Base-by-base conservation (phyloP, 257 asterid species). In the Penstemon eatonii region DNA sequence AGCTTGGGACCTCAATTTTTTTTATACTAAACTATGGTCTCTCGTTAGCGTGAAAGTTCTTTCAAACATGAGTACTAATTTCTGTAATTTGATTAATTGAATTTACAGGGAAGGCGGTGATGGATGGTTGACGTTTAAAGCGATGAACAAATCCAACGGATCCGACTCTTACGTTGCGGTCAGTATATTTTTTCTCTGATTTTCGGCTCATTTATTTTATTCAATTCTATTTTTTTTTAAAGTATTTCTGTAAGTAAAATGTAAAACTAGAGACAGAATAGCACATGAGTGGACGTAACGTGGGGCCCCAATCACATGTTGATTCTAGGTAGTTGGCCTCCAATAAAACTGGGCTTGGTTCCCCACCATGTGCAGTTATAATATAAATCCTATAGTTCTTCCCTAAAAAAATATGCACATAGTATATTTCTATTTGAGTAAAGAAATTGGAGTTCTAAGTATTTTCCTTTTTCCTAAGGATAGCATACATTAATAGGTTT, bases 111-210 rank as follows among this genome's bases (percentile, higher is more conserved):
- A 78, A 60, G 74, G 78, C 59, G 68, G 70, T 43, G 79, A 80
- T 66, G 88, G 83, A 54, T 85, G 85, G 87, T 66, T 61, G 77
- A 77, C 38, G 76, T 55, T 68, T 72, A 54, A 68, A 15, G 63
- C 53, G 71, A 76, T 64, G 79, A 78, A 69, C 46, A 76, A 68
- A 76, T 74, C 73, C 69, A 86, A 88, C 84, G 85, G 85, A 77
- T 87, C 96, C 8, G 66, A 49, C 66, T 66, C 87, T 55, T 73
- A 74, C 69, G 83, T 81, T 69, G 63, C 69, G 76, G 98, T 89
- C n/a, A 82, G 88, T 64, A 18, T 49, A 45, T 4, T 7, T 4
- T 60, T 10, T 42, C 19, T 41, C 12, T 42, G 43, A 36, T 8
- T 47, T 47, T 5, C 4, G 8, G 5, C 36, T 6, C 6, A 8